These are phyloP conservation scores for Pseudopithomyces chartarum DNA, from an alignment of 2,329 filamentous ascomycete genomes.

Conservation along the genomic window DNA sequence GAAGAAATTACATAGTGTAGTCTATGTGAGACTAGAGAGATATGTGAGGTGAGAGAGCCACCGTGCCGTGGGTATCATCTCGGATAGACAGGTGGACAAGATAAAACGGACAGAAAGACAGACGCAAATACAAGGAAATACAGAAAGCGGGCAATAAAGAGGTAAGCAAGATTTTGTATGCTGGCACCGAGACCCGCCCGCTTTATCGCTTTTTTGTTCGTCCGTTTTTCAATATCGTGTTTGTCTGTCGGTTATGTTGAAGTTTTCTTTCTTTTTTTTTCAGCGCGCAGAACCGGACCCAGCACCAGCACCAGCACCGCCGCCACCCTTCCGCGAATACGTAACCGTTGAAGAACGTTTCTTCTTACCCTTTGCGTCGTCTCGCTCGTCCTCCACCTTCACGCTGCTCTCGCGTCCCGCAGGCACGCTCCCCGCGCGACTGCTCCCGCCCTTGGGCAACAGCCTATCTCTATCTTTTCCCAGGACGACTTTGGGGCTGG, in stretches of 20 bases:
- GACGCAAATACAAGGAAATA: no score
- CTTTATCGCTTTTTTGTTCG: no score
- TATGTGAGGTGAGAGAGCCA: neutral
- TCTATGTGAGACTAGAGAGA: slow-evolving; percentile 1
- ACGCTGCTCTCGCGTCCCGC: slow-evolving; percentile 55
- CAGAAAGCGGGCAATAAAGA: no score
- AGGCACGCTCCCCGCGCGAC: slow-evolving; percentile 48
- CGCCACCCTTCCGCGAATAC: slow-evolving; percentile 16
- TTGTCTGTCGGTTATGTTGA: no score
- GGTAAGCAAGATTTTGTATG: no score
- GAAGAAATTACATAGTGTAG: slow-evolving; percentile 4
- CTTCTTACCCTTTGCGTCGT: slow-evolving; percentile 52
- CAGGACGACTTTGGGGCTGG: slow-evolving; percentile 40
- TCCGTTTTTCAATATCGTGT: no score
- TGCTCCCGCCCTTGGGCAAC: slow-evolving; percentile 48
- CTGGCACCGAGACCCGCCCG: no score
- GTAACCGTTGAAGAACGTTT: slow-evolving; percentile 31
- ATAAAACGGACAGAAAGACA: neutral
- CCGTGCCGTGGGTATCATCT: slow-evolving; percentile 8
- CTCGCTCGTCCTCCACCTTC: slow-evolving; percentile 56
- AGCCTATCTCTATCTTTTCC: slow-evolving; percentile 41
- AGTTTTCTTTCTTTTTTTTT: neutral
- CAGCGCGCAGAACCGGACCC: neutral
- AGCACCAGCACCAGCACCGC: neutral
- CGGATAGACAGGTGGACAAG: neutral